Evolutionary conservation across 345 rosid genomes (phyloP), one percentile per base, ranked within the genome.

Genomic region (Lepidium didymum): DNA sequence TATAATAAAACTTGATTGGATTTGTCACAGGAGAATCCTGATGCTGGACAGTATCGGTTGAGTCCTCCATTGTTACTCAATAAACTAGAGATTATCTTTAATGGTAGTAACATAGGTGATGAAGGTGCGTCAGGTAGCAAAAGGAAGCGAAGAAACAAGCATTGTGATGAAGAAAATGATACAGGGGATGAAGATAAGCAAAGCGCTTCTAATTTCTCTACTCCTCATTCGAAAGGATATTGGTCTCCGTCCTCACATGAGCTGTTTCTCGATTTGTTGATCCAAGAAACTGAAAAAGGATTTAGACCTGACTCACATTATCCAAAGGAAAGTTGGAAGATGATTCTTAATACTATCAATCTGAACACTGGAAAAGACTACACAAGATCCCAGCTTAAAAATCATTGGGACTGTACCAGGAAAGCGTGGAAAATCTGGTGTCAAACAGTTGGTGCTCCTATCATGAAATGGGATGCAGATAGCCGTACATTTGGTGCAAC

Each of bases 381-480:
- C 41, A 70, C 72, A 0, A 79, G 75, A 52, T 18, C 49, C 13
- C 87, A 84, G 44, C 23, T 84, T 3, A 79, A 72, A 64, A 77
- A 80, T 63, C 83, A 79, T 19, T 78, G 81, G 84, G 80, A 82
- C 60, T 19, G 35, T 15, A 77, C 76, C 3, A 82, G 81, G 67
- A 81, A 77, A 55, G 76, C 69, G 3, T 80, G 88, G 86, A 84
- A 77, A 73, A 58, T 77, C 40, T 82, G 88, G 84, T 77, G 83
- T 56, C 76, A 78, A 73, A 58, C 80, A 6, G 29, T 81, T 27
- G 70, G 29, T 7, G 37, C 72, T 49, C 36, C 69, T 46, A 41
- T 56, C 19, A 70, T 84, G 88, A 82, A 80, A 76, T 84, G 88
- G 88, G 77, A 82, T 74, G 80, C 75, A 16, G 15, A 68, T 52